Conservation (phyloP, 2,329 filamentous ascomycete species). For the Penicillium decumbens region DNA sequence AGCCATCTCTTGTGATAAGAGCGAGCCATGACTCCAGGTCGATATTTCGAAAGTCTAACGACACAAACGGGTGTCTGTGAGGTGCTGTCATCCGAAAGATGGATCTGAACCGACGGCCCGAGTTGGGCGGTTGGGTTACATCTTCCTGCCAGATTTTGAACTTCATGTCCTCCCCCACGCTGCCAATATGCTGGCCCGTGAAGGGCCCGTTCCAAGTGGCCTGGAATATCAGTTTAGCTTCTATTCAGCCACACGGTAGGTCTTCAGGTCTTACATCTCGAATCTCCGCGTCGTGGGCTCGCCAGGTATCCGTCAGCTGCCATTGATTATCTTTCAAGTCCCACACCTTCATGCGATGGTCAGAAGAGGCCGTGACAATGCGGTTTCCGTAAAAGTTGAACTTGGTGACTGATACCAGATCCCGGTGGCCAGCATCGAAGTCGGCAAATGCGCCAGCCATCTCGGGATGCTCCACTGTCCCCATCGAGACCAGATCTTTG, state of each 20-base stretch:
- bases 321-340: conserved; percentile 70
- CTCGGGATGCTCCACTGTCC: conserved; percentile 24
- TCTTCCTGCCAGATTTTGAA: conserved; percentile 94
- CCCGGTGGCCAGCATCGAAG: conserved; percentile 45
- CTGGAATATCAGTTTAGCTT: conserved; percentile 43
- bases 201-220: conserved; percentile 91
- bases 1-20: conserved; percentile 75
- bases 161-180: conserved; percentile 81
- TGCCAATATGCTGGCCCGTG: conserved; percentile 81
- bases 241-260: conserved; percentile 5
- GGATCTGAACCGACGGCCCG: conserved; percentile 74
- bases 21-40: conserved; percentile 80
- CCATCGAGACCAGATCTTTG: conserved; percentile 14
- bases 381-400: conserved; percentile 92
- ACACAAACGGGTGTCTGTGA: conserved; percentile 66
- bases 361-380: conserved; percentile 84
- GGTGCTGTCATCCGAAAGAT: conserved; percentile 59
- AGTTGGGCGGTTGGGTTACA: conserved; percentile 66
- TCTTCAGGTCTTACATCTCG: conserved; percentile 61
- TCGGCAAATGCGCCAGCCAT: conserved; percentile 40
- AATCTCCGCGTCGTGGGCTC: conserved; percentile 84
- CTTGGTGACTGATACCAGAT: conserved; percentile 76
- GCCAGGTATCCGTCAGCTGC: conserved; percentile 81
- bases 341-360: conserved; percentile 90
- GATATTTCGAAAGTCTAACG: conserved; percentile 80